A percentile compares a stretch with the other conserved stretches of the same genome.
Conservation (phyloP, 495 filamentous ascomycete genomes). For the Annulohypoxylon bovei region DNA sequence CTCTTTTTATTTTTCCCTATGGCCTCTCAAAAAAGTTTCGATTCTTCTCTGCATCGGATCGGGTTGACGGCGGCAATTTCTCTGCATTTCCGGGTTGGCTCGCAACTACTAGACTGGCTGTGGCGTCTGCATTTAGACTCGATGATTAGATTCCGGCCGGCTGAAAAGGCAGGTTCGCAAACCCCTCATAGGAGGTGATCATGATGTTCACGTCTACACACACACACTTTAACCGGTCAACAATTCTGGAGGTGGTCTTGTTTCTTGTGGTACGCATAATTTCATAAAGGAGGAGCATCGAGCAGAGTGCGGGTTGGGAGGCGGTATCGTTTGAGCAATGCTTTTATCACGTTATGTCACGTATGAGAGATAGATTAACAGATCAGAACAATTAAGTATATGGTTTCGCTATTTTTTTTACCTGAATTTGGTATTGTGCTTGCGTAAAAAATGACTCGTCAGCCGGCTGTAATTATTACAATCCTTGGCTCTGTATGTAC, state of each 20-base stretch:
- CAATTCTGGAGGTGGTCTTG: conserved; percentile 38
- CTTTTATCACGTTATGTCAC: conserved; percentile 27
- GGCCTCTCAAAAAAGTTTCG: conserved; percentile 47
- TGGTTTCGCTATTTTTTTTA: conserved; percentile 13
- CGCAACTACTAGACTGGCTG: conserved; percentile 57
- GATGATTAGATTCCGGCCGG: conserved; percentile 48
- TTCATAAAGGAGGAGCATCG: conserved; percentile 45
- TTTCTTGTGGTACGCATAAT: conserved; percentile 42
- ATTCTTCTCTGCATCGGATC: conserved; percentile 55
- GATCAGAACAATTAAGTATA: conserved; percentile 40
- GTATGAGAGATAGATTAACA: conserved; percentile 35
- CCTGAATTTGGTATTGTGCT: not conserved
- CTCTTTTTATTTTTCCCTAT: not conserved
- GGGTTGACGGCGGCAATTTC: conserved; percentile 54
- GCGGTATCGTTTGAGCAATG: conserved; percentile 39
- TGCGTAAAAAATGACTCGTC: not conserved
- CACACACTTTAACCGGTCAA: conserved; percentile 16
- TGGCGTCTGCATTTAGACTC: conserved; percentile 51
- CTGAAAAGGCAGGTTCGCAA: conserved; percentile 36
- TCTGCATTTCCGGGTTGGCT: conserved; percentile 57
- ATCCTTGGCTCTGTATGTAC: not conserved
- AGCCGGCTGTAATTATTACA: not conserved
- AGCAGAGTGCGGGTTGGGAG: conserved; percentile 33
- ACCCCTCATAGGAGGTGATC: conserved; percentile 43
- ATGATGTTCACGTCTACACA: conserved; percentile 47